Evolutionary conservation across 2,329 filamentous ascomycete species (phyloP), one percentile per base, ranked within the genome.

Genomic region (Tolypocladium inflatum): DNA sequence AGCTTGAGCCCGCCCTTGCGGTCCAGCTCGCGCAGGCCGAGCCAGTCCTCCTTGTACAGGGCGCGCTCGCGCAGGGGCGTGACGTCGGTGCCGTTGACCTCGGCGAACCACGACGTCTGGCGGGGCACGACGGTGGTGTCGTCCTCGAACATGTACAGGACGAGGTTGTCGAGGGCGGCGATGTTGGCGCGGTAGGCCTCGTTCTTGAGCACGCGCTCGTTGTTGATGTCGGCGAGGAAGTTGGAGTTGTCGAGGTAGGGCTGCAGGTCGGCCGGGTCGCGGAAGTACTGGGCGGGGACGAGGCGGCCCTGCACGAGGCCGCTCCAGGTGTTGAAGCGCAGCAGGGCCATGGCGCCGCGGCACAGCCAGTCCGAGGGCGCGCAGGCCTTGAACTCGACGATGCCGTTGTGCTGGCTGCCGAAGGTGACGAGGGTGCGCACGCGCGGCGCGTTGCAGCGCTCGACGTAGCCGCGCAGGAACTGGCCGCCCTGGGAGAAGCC

Each of bases 401-500:
- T 97, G 57, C 94, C 94, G 71, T 93, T 94, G 75, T 97, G 92
- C 76, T 95, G 92, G 68, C 86, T 88, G 62, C 92, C 92, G 66
- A 94, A 95, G 2, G 92, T 97, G 62, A 96, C 82, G 42, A 97
- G 82, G 69, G 84, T 92, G 63, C 85, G 82, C 15, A 96, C 83
- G 4, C 84, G 86, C 0, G 91, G 87, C 39, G 66, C 68, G 71
- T 91, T 94, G 79, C 94, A 99, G 50, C 90, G 83, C 79, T 99
- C 86, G 63, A 96, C 79, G 71, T 96, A 92, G 30, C 82, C 94
- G 59, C 94, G 86, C n/a, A 99, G 82, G 76, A 99, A 97, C 71
- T 96, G 90, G 1, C 94, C 94, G 62, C 94, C 94, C 73, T 99
- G 94, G 17, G 89, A 94, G 78, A 99, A 97, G 35, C 94, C 94